phyloP scores from a whole-genome alignment of 179 eudicot species.

The Beta macrorhiza region DNA sequence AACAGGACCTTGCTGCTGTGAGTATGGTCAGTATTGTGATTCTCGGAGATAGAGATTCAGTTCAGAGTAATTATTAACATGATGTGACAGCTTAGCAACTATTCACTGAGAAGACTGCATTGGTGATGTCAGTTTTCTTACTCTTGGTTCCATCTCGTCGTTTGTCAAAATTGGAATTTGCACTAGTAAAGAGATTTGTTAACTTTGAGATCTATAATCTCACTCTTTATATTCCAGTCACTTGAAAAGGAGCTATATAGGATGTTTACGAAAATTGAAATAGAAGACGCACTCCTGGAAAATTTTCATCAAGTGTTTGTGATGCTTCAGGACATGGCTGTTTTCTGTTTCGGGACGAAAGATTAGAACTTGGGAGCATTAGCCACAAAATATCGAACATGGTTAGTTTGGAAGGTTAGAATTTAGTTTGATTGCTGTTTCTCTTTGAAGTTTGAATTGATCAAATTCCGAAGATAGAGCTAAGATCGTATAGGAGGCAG shows the following conservation, averaged over 20 bases:
- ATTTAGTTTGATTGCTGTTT: too few species aligned
- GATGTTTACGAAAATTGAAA: background rate
- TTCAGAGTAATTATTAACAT: background rate
- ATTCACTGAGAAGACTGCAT: background rate
- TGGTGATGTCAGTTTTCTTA: background rate
- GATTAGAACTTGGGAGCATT: background rate
- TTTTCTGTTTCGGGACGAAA: background rate
- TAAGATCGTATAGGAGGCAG: background rate
- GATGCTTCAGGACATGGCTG: background rate
- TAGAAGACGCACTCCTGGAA: background rate
- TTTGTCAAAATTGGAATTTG: background rate
- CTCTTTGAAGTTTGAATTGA: too few species aligned
- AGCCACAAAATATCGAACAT: background rate
- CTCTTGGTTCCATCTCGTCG: background rate
- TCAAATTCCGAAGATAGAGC: too few species aligned
- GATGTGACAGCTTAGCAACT: background rate
- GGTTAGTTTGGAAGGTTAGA: background rate
- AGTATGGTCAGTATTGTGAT: constrained; percentile 70
- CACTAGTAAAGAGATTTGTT: background rate
- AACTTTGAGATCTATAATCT: background rate
- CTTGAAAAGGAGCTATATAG: background rate
- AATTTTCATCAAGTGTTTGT: background rate
- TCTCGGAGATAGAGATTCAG: constrained; percentile 46
- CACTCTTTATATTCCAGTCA: background rate
- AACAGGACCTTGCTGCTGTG: constrained; percentile 72